Conservation (phyloP, 2,329 filamentous ascomycete species). For the Nothophaeocryptopus gaeumannii region DNA sequence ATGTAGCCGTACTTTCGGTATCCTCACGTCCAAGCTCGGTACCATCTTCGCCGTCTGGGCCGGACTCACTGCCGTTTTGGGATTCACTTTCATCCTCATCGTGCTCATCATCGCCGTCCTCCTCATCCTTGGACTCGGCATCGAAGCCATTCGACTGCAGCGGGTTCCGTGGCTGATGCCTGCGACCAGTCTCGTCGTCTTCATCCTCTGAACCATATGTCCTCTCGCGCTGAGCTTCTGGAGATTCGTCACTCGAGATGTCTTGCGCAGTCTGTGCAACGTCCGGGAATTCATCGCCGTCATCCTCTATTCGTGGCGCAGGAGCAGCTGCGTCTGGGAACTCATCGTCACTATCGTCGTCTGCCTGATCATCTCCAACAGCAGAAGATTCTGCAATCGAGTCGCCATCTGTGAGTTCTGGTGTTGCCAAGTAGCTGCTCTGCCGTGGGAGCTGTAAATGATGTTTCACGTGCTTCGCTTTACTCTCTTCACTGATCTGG, state of each 20-base stretch:
- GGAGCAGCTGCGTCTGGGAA: conserved; percentile 22
- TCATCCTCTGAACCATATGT: conserved; percentile 24
- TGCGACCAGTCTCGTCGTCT: conserved; percentile 18
- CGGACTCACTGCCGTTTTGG: background rate
- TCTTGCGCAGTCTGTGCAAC: conserved; percentile 21
- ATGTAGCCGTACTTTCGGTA: conserved; percentile 6
- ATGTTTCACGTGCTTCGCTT: conserved; percentile 75
- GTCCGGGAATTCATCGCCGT: conserved; percentile 43
- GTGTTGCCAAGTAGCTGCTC: conserved; percentile 18
- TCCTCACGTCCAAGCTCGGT: conserved; percentile 3
- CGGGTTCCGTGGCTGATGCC: conserved; percentile 37
- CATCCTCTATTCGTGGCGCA: conserved; percentile 27
- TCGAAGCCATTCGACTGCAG: conserved; percentile 35
- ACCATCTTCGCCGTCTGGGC: conserved; percentile 14
- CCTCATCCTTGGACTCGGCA: conserved; percentile 36
- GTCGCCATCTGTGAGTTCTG: conserved; percentile 34
- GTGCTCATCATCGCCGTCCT: conserved; percentile 25
- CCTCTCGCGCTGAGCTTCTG: conserved; percentile 21
- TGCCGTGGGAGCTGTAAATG: conserved; percentile 46
- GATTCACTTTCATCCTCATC: conserved; percentile 30
- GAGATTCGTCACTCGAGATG: conserved; percentile 26
- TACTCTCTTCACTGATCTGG: conserved; percentile 83
- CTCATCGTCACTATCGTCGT: conserved; percentile 36
- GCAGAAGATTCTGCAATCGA: conserved; percentile 30
- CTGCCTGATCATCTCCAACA: conserved; percentile 31